A percentile compares a stretch with the other conserved stretches of the same genome.
Evolutionary conservation across 805 yeast genomes (phyloP).

Genomic region (Yarrowia sp.): DNA sequence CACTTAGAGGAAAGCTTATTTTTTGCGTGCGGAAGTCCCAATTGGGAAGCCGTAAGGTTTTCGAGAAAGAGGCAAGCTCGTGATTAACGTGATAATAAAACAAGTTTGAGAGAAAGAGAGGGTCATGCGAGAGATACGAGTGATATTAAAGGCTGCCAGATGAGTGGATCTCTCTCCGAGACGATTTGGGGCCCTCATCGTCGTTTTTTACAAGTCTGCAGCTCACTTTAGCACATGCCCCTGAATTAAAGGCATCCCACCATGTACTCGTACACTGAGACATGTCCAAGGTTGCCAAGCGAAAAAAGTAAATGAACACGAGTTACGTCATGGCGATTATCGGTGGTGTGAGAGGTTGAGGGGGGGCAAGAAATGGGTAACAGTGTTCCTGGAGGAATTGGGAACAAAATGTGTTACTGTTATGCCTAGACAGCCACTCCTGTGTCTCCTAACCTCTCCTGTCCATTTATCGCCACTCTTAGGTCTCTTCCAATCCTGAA

Average conservation of each 20-base stretch:
- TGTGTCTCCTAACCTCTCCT: background rate
- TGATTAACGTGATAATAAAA: conserved; percentile 5
- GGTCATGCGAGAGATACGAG: conserved; percentile 1
- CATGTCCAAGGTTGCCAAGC: conserved; percentile 15
- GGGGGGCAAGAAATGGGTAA: no score
- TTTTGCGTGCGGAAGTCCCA: conserved; percentile 4
- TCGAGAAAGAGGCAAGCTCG: background rate
- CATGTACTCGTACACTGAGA: conserved; percentile 7
- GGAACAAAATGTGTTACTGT: no score
- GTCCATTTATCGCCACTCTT: background rate
- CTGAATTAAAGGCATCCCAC: conserved; percentile 28
- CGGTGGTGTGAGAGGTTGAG: background rate
- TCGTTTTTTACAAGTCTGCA: background rate
- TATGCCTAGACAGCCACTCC: no score
- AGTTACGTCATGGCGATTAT: conserved; percentile 14
- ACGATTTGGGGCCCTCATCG: background rate
- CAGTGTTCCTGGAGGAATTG: no score
- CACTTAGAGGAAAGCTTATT: background rate
- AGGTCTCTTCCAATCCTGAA: background rate
- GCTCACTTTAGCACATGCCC: conserved; percentile 3
- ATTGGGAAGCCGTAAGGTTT: conserved; percentile 27
- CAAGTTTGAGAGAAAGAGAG: conserved; percentile 16
- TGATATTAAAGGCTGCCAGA: background rate
- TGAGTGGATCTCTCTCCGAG: background rate
- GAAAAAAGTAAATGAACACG: background rate